Conservation (phyloP, 2,329 filamentous ascomycete genomes). For the Escovopsis sp. region DNA sequence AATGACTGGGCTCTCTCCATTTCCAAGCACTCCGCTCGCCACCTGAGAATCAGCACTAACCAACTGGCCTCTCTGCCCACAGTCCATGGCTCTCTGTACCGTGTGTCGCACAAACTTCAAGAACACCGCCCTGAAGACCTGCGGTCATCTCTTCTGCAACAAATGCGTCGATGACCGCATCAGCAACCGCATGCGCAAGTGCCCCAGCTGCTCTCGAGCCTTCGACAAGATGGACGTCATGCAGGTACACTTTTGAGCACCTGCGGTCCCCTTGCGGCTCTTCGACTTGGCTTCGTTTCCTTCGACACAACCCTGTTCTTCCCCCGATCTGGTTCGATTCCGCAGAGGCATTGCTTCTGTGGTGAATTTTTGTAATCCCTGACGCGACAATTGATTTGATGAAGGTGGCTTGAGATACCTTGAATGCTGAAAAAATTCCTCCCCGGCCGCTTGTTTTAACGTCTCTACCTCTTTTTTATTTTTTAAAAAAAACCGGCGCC, state of each 20-base stretch:
- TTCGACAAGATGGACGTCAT: slow-evolving; percentile 89
- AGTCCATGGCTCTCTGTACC: slow-evolving; percentile 52
- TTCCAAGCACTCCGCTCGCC: not conserved
- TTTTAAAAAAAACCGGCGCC: not conserved
- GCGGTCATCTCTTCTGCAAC: slow-evolving; percentile 88
- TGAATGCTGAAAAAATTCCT: not conserved
- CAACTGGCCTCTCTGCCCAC: not conserved
- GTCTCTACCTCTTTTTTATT: too few relatives aligned
- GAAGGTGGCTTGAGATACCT: slow-evolving; percentile 2
- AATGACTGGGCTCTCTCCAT: not conserved
- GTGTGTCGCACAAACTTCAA: slow-evolving; percentile 91
- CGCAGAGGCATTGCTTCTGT: not conserved
- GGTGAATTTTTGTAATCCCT: not conserved
- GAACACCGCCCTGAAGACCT: slow-evolving; percentile 83
- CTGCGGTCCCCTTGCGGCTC: not conserved
- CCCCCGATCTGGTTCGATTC: not conserved
- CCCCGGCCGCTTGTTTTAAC: not conserved
- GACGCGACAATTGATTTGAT: slow-evolving; percentile 2
- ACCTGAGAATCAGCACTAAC: slow-evolving; percentile 9
- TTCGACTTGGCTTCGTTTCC: too few relatives aligned
- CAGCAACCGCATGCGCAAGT: slow-evolving; percentile 82
- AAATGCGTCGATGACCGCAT: slow-evolving; percentile 82
- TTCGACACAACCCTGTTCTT: not conserved
- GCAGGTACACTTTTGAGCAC: slow-evolving; percentile 40
- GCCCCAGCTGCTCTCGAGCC: slow-evolving; percentile 80